Evolutionary conservation across 805 yeast species (phyloP), one percentile per base, ranked within the genome.

Genomic region (Pichia insulana): DNA sequence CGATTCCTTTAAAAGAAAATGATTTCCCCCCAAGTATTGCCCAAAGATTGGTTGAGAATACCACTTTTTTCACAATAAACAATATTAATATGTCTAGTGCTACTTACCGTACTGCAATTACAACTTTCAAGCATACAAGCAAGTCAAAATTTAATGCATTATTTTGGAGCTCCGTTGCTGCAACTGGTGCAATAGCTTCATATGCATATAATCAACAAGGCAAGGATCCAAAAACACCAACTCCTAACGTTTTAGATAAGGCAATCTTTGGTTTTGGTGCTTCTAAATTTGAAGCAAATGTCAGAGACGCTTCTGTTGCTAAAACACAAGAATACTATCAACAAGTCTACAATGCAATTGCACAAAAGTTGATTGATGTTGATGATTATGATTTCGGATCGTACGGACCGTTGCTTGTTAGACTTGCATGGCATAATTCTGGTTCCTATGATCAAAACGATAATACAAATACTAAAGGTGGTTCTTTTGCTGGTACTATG

Each of bases 341-440:
- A 61, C 54, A 66, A 45, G 76, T 76, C 46, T 90, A 78, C 64
- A 80, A 76, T 65, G 92, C 78, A 50, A 86, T 76, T 71, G 96
- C 80, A 30, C 57, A 56, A 34, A 73, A 70, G 58, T 58, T 83
- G 19, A 67, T 70, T 49, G 84, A 78, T 36, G 62, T 65, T 30
- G 73, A 69, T 46, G 79, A 66, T 40, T 73, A 69, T 56, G 84
- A 78, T 52, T 82, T 78, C 55, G 83, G 83, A 6, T 74, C 81
- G 4, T 64, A 67, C 50, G 76, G 70, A 1, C 78, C 76, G 30
- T 51, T 70, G 12, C 48, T 72, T 12, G 64, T 72, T 19, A 55
- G 76, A 47, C 56, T 71, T 26, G 69, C 76, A 31, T 72, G 76
- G 76, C 76, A 72, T 47, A 61, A 67, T 36, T 65, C 70, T 39